Conservation (phyloP, 306 rosid species). For the Pachyrhizus erosus region DNA sequence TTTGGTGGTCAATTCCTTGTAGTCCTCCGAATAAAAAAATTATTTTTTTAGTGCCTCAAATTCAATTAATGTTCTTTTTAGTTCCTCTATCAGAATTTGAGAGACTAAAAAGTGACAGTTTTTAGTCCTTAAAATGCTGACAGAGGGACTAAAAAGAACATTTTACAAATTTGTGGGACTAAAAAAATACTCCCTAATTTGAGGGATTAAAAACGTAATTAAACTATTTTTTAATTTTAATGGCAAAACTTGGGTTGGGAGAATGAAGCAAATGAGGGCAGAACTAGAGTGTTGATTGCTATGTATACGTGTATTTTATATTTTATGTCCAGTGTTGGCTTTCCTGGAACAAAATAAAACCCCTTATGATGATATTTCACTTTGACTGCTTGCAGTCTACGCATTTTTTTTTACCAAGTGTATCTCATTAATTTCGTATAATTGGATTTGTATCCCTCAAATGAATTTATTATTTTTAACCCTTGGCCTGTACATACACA, state of each 20-base stretch:
- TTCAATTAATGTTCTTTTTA: too few relatives aligned
- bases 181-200: too few relatives aligned
- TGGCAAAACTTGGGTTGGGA: background rate
- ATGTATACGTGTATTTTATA: too few relatives aligned
- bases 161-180: too few relatives aligned
- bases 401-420: background rate
- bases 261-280: background rate
- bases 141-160: too few relatives aligned
- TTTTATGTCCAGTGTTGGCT: background rate
- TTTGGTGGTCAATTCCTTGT: too few relatives aligned
- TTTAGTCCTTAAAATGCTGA: too few relatives aligned
- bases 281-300: background rate
- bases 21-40: too few relatives aligned
- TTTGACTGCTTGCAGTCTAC: background rate
- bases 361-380: background rate
- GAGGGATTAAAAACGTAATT: too few relatives aligned
- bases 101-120: too few relatives aligned
- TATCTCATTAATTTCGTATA: background rate
- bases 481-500: background rate
- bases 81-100: too few relatives aligned
- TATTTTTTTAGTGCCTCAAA: too few relatives aligned
- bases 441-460: background rate
- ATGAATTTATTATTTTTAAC: conserved; percentile 13
- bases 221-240: conserved; percentile 14
- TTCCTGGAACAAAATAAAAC: background rate